Evolutionary conservation across 768 basidiomycete genomes (phyloP).

Genomic region (Tricholoma sp.): DNA sequence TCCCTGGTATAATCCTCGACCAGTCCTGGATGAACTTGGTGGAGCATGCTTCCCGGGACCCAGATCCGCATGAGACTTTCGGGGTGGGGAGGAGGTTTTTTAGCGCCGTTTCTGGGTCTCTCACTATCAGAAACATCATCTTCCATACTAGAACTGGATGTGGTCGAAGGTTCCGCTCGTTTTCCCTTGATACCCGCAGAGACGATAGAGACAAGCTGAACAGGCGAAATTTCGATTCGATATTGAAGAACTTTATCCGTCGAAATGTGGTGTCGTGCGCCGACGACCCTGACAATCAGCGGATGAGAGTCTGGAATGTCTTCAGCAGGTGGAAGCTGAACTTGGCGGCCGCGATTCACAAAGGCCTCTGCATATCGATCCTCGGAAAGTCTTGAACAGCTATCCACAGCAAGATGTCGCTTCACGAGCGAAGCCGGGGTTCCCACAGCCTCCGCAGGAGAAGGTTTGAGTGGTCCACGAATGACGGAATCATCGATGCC

Average conservation of each 20-base stretch:
- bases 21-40: constrained; percentile 45
- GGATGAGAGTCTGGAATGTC: constrained; percentile 26
- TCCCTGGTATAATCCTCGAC: constrained; percentile 37
- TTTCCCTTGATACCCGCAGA: constrained; percentile 43
- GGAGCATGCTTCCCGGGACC: constrained; percentile 60
- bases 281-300: constrained; percentile 38
- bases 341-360: constrained; percentile 17
- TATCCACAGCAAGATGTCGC: constrained; percentile 13
- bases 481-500: constrained; percentile 13
- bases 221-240: constrained; percentile 53
- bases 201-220: constrained; percentile 44
- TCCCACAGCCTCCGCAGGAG: constrained; percentile 13
- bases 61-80: constrained; percentile 47
- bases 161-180: constrained; percentile 9
- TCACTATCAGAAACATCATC: neutral
- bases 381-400: neutral
- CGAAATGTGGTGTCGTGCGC: constrained; percentile 47
- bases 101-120: constrained; percentile 1
- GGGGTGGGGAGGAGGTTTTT: constrained; percentile 33
- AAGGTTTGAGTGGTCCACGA: constrained; percentile 13
- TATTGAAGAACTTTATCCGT: constrained; percentile 60
- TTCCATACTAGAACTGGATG: constrained; percentile 7
- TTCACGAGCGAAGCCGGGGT: constrained; percentile 17
- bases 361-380: constrained; percentile 20
- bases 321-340: constrained; percentile 16